Percentiles rank a stretch among this genome's conserved stretches.
These are phyloP conservation scores for Nemania serpens DNA, from an alignment of 2,329 filamentous ascomycete species.

Conservation along the genomic window DNA sequence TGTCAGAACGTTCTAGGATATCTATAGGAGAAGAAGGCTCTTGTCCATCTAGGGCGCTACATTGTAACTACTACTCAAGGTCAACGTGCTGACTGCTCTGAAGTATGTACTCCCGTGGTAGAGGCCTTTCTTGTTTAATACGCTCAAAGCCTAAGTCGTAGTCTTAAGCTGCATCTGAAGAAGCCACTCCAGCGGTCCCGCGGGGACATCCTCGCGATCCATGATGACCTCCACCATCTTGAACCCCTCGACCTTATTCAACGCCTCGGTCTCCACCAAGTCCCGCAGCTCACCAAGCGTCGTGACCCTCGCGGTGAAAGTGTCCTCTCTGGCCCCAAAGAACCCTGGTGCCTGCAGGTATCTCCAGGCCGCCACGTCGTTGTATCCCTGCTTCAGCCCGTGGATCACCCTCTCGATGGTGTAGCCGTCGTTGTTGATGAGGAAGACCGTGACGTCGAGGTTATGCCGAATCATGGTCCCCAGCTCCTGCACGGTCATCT, in stretches of 20 bases:
- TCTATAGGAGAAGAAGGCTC: too few relatives aligned
- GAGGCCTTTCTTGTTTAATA: too few relatives aligned
- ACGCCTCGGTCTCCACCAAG: conserved; percentile 35
- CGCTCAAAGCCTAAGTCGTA: neutral
- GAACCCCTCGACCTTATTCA: conserved; percentile 34
- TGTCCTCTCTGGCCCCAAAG: conserved; percentile 51
- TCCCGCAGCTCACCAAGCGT: conserved; percentile 52
- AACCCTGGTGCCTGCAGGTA: conserved; percentile 54
- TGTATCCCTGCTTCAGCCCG: conserved; percentile 57
- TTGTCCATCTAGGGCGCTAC: too few relatives aligned
- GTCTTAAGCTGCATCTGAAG: conserved; percentile 15
- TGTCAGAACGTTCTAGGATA: too few relatives aligned
- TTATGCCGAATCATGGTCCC: conserved; percentile 63
- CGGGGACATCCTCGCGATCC: conserved; percentile 41
- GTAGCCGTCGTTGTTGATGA: conserved; percentile 65
- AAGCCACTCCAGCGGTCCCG: conserved; percentile 27
- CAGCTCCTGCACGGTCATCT: conserved; percentile 70
- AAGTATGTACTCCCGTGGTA: too few relatives aligned
- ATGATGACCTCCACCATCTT: conserved; percentile 43
- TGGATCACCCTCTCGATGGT: conserved; percentile 64
- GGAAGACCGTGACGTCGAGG: conserved; percentile 54
- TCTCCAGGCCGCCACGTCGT: conserved; percentile 58
- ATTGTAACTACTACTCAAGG: too few relatives aligned
- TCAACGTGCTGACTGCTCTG: too few relatives aligned
- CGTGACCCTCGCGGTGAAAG: conserved; percentile 46